Percentiles rank a stretch among this genome's conserved stretches.
These are phyloP conservation scores for Nakataea oryzae DNA, from an alignment of 2,329 filamentous ascomycete genomes.

Conservation along the genomic window DNA sequence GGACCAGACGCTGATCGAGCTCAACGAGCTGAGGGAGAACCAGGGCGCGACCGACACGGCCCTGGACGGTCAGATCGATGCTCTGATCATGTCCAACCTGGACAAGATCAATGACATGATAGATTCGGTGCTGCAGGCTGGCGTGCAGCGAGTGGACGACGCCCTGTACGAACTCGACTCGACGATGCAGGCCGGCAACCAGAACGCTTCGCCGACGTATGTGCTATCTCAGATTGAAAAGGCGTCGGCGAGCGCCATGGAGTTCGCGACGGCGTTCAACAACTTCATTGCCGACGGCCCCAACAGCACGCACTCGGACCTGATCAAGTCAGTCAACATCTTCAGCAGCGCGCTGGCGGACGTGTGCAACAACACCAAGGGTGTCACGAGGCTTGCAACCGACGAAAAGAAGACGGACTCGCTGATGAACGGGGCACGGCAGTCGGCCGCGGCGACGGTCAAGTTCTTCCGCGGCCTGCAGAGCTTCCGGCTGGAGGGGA, in stretches of 20 bases:
- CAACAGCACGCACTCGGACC: slow-evolving; percentile 71
- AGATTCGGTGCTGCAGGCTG: slow-evolving; percentile 88
- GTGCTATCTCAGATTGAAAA: slow-evolving; percentile 97
- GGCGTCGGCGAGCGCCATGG: slow-evolving; percentile 84
- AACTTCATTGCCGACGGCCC: slow-evolving; percentile 96
- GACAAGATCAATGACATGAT: slow-evolving; percentile 96
- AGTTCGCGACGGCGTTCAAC: slow-evolving; percentile 97
- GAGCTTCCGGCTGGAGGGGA: slow-evolving; percentile 84
- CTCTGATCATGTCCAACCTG: slow-evolving; percentile 74
- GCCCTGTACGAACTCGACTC: slow-evolving; percentile 96
- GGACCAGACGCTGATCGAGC: slow-evolving; percentile 88
- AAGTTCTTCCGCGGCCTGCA: slow-evolving; percentile 92
- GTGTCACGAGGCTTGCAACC: slow-evolving; percentile 80
- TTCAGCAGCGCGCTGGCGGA: slow-evolving; percentile 88
- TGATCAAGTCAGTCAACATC: slow-evolving; percentile 85
- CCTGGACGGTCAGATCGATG: slow-evolving; percentile 84
- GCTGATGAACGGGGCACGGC: slow-evolving; percentile 69
- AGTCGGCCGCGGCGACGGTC: slow-evolving; percentile 77
- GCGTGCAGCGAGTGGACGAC: slow-evolving; percentile 89
- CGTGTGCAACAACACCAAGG: slow-evolving; percentile 93
- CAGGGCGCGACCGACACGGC: slow-evolving; percentile 68
- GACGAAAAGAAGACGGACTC: slow-evolving; percentile 92
- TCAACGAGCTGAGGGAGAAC: slow-evolving; percentile 75
- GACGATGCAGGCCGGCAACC: slow-evolving; percentile 96
- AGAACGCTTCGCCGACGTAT: slow-evolving; percentile 90